Evolutionary conservation across 495 filamentous ascomycete species (phyloP).

Genomic region (Podospora comata): DNA sequence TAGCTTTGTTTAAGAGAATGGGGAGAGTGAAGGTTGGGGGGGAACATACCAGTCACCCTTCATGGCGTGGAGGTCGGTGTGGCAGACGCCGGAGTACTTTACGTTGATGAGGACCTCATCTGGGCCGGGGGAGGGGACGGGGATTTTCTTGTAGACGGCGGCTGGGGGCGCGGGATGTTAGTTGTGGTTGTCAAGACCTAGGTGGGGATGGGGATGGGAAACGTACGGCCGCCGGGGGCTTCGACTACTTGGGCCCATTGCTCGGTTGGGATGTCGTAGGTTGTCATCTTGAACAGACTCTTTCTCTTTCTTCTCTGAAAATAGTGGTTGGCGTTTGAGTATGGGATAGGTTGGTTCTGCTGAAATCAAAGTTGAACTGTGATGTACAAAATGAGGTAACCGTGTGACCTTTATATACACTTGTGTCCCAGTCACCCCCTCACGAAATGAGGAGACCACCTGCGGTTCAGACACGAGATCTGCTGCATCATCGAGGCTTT

Average conservation of each 20-base stretch:
- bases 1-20: background rate
- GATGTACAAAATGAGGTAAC: background rate
- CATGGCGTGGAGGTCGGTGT: conserved; percentile 82
- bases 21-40: background rate
- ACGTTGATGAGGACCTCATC: conserved; percentile 91
- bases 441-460: background rate
- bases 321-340: conserved; percentile 1
- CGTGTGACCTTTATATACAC: background rate
- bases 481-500: conserved; percentile 4
- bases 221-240: conserved; percentile 65
- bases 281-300: conserved; percentile 5
- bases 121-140: conserved; percentile 70
- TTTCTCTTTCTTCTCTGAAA: conserved; percentile 22
- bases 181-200: no score
- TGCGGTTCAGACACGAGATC: conserved; percentile 4
- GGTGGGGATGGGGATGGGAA: background rate
- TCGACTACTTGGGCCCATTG: conserved; percentile 90
- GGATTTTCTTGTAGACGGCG: conserved; percentile 76
- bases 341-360: background rate
- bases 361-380: background rate
- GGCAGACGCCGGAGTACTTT: conserved; percentile 90
- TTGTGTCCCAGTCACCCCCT: background rate
- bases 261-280: conserved; percentile 57
- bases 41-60: conserved; percentile 69
- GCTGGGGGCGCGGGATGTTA: conserved; percentile 38